Percentiles rank a stretch among this genome's conserved stretches.
These are phyloP conservation scores for Oenanthe javanica DNA, from an alignment of 140 eudicot species.

Conservation along the genomic window DNA sequence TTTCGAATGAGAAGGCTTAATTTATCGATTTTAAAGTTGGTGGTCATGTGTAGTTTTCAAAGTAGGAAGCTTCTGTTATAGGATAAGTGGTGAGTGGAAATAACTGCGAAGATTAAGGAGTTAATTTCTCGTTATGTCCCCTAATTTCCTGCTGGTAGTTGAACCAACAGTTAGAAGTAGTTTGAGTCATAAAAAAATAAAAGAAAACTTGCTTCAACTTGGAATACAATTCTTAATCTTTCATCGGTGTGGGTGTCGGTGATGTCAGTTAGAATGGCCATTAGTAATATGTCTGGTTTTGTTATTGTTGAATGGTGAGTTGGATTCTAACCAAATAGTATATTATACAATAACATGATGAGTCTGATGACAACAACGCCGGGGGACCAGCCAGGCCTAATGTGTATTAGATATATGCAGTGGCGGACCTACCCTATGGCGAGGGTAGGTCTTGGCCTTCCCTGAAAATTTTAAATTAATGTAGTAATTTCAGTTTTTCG, in stretches of 20 bases:
- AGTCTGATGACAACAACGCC: neutral
- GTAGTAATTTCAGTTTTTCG: too few species aligned
- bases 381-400: neutral
- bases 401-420: neutral
- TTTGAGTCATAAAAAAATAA: neutral
- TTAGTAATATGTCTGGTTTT: neutral
- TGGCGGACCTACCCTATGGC: too few species aligned
- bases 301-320: neutral
- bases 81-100: neutral
- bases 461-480: too few species aligned
- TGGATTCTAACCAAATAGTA: neutral
- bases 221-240: neutral
- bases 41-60: neutral
- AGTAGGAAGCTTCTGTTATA: neutral
- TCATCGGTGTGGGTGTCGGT: neutral
- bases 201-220: neutral
- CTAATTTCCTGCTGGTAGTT: neutral
- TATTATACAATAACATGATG: neutral
- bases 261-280: neutral
- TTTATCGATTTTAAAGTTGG: neutral
- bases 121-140: neutral
- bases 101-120: neutral
- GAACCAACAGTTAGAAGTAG: neutral
- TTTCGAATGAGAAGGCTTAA: neutral
- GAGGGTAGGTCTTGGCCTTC: too few species aligned